These are phyloP conservation scores for Colletotrichum sp. DNA, from an alignment of 2,329 filamentous ascomycete species.

Conservation along the genomic window DNA sequence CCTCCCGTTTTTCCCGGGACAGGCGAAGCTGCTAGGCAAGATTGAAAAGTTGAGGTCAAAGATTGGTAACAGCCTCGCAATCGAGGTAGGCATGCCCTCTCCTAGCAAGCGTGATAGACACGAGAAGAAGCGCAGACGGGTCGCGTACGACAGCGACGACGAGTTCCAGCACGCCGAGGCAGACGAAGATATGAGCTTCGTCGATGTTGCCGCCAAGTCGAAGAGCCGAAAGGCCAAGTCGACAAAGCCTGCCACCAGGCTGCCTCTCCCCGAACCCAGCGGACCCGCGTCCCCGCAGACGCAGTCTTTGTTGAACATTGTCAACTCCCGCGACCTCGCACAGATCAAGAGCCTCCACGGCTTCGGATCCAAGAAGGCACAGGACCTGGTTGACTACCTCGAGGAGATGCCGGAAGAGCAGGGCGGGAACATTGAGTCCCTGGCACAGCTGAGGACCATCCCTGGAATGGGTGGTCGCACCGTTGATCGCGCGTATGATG, in stretches of 20 bases:
- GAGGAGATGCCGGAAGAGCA: constrained; percentile 48
- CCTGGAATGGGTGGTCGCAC: constrained; percentile 63
- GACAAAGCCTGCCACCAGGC: constrained; percentile 28
- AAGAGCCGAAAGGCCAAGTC: constrained; percentile 36
- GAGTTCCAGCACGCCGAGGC: constrained; percentile 44
- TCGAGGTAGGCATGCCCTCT: neutral
- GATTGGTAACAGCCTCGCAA: constrained; percentile 38
- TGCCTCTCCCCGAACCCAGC: constrained; percentile 44
- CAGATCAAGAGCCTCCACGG: constrained; percentile 72
- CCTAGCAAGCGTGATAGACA: neutral
- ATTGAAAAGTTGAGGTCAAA: constrained; percentile 66
- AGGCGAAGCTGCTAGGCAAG: constrained; percentile 77
- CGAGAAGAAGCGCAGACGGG: constrained; percentile 27
- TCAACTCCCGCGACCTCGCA: constrained; percentile 73
- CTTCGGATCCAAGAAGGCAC: constrained; percentile 75
- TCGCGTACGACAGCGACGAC: constrained; percentile 38
- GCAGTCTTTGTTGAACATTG: constrained; percentile 67
- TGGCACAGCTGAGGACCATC: constrained; percentile 57
- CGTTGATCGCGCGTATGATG: constrained; percentile 62
- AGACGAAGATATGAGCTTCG: constrained; percentile 43
- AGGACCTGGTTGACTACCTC: constrained; percentile 63
- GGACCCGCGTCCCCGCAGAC: constrained; percentile 59
- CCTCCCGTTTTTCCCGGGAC: constrained; percentile 83
- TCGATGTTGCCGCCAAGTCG: constrained; percentile 31
- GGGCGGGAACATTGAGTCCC: constrained; percentile 46